Evolutionary conservation across 352 stramenopile genomes (phyloP).

Genomic region (Globisporangium acanthophoron): DNA sequence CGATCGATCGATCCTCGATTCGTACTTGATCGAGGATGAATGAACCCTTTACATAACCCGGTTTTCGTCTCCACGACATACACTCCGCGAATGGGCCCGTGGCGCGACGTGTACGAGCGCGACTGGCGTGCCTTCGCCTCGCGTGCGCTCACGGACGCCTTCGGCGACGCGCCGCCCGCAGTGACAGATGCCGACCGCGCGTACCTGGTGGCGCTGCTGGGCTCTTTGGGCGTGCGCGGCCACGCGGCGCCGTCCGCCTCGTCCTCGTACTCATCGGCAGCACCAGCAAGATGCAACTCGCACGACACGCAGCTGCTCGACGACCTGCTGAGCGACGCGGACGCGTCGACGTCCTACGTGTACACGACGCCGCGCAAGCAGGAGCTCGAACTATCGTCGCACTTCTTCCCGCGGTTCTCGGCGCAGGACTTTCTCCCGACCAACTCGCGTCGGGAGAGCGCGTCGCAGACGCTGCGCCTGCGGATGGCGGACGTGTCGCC

Average conservation of each 20-base stretch:
- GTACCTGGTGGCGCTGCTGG: conserved; percentile 36
- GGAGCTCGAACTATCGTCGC: background rate
- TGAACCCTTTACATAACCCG: too few relatives aligned
- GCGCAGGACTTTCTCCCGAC: conserved; percentile 43
- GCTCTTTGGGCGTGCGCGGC: conserved; percentile 13
- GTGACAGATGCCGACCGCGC: conserved; percentile 31
- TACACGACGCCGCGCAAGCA: conserved; percentile 43
- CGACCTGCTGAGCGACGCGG: conserved; percentile 2
- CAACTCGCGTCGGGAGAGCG: conserved; percentile 12
- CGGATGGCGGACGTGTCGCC: conserved; percentile 58
- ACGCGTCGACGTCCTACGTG: conserved; percentile 50
- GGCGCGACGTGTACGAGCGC: conserved; percentile 63
- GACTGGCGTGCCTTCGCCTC: conserved; percentile 44
- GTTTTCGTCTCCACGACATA: background rate
- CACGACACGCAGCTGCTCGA: conserved; percentile 9
- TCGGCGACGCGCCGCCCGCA: conserved; percentile 17
- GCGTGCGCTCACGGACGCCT: conserved; percentile 26
- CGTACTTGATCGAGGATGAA: background rate
- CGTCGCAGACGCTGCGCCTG: conserved; percentile 46
- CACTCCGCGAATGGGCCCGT: conserved; percentile 21
- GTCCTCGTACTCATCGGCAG: background rate
- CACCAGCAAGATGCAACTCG: background rate
- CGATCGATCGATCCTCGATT: background rate
- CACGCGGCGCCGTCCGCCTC: conserved; percentile 2
- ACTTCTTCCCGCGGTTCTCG: conserved; percentile 48